Conservation (phyloP, 2,329 filamentous ascomycete genomes). For the Microsporum ferrugineum region DNA sequence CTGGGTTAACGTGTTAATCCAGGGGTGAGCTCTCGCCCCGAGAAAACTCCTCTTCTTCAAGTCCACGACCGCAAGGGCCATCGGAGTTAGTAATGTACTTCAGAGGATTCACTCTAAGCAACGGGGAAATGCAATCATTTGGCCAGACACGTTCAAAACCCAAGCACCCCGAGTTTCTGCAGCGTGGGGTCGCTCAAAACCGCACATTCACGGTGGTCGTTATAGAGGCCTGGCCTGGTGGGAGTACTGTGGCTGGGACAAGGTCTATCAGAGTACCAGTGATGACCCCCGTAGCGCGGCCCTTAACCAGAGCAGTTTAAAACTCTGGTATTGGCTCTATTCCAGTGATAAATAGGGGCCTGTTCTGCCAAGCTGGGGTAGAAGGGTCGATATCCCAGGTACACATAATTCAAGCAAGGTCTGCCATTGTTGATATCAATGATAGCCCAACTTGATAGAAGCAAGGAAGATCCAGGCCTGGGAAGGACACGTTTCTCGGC, state of each 20-base stretch:
- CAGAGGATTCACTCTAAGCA: background rate
- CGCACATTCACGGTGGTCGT: background rate
- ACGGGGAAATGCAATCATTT: background rate
- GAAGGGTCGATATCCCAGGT: background rate
- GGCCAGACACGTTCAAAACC: background rate
- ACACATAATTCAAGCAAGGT: background rate
- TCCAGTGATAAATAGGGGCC: background rate
- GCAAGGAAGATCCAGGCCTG: background rate
- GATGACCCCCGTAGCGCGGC: background rate
- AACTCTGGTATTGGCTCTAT: background rate
- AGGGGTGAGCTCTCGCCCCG: background rate
- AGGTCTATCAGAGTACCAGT: background rate
- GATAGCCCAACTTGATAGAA: background rate
- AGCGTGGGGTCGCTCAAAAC: background rate
- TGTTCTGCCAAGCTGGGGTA: background rate
- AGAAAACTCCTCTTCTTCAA: background rate
- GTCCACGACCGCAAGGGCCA: background rate
- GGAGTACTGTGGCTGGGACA: background rate
- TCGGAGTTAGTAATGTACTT: background rate
- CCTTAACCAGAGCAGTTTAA: background rate
- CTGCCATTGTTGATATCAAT: background rate
- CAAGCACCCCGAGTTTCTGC: constrained; percentile 1
- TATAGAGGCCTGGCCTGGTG: background rate
- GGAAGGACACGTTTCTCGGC: background rate
- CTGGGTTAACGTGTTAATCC: no score